Percentiles rank a stretch among this genome's conserved stretches.
Evolutionary conservation across 2,329 filamentous ascomycete species (phyloP).

Genomic region (Didymella glomerata): DNA sequence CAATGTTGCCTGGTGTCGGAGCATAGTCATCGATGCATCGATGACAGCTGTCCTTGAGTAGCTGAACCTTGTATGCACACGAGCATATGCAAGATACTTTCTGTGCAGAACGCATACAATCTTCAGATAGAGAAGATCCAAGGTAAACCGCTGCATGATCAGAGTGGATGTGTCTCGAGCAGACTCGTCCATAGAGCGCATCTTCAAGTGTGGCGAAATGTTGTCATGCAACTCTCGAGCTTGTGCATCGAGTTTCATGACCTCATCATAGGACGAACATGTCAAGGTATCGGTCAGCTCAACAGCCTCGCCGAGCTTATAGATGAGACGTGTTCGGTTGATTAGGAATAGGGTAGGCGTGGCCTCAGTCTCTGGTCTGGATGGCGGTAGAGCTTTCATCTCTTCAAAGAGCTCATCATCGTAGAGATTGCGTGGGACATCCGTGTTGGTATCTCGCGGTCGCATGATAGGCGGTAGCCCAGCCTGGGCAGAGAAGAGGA

Average conservation of each 20-base stretch:
- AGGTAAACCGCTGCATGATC: conserved; percentile 82
- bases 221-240: conserved; percentile 67
- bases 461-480: conserved; percentile 72
- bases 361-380: conserved; percentile 72
- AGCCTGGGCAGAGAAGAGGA: conserved; percentile 79
- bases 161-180: conserved; percentile 72
- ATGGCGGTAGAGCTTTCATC: conserved; percentile 71
- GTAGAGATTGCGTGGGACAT: conserved; percentile 78
- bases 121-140: conserved; percentile 88
- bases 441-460: conserved; percentile 76
- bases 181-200: conserved; percentile 77
- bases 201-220: conserved; percentile 80
- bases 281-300: conserved; percentile 69
- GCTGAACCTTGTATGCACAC: conserved; percentile 78
- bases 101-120: conserved; percentile 88
- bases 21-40: conserved; percentile 82
- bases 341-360: conserved; percentile 84
- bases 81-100: conserved; percentile 80
- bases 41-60: conserved; percentile 86
- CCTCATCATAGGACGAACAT: conserved; percentile 69
- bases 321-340: conserved; percentile 72
- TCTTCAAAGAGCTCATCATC: conserved; percentile 80
- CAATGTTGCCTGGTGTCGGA: conserved; percentile 79
- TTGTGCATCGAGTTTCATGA: conserved; percentile 67
- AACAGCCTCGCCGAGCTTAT: conserved; percentile 75